phyloP scores from a whole-genome alignment of 176 grass and related monocot genomes.

The Paspalum notatum region DNA sequence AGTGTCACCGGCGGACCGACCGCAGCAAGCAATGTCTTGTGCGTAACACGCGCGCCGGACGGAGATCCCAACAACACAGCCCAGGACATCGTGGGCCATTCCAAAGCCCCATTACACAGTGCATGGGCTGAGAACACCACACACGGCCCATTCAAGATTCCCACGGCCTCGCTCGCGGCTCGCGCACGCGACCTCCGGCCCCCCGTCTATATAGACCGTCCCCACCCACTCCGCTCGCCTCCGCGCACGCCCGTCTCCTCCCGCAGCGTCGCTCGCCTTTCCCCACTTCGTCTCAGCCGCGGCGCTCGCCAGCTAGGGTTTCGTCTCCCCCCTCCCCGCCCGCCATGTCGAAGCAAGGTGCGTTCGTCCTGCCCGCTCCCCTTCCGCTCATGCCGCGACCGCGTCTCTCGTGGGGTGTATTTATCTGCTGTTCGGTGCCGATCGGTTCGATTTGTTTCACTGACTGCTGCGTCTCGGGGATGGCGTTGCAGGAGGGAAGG shows the following conservation, averaged over 20 bases:
- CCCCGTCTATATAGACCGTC: not conserved
- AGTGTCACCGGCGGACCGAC: too few species aligned
- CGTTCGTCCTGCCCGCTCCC: not conserved
- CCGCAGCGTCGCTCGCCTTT: not conserved
- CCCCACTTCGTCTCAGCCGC: slow-evolving; percentile 5
- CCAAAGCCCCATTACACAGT: not conserved
- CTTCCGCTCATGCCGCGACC: rapidly evolving
- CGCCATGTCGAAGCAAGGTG: slow-evolving; percentile 65
- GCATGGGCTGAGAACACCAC: not conserved
- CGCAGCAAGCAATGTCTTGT: not conserved
- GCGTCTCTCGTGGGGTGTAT: not conserved
- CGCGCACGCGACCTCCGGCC: not conserved
- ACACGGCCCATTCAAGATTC: not conserved
- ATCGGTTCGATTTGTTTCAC: not conserved
- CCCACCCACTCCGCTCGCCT: not conserved
- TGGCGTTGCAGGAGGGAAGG: slow-evolving; percentile 68
- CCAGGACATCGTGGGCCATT: not conserved
- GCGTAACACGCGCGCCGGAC: not conserved
- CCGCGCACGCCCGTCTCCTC: not conserved
- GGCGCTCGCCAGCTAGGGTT: slow-evolving; percentile 46
- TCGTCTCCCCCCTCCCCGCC: not conserved
- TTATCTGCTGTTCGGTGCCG: not conserved
- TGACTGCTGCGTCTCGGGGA: slow-evolving; percentile 9
- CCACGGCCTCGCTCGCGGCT: slow-evolving; percentile 12
- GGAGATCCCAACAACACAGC: not conserved